Evolutionary conservation across 805 yeast species (phyloP), one percentile per base, ranked within the genome.

Genomic region (Kuraishia hungarica): DNA sequence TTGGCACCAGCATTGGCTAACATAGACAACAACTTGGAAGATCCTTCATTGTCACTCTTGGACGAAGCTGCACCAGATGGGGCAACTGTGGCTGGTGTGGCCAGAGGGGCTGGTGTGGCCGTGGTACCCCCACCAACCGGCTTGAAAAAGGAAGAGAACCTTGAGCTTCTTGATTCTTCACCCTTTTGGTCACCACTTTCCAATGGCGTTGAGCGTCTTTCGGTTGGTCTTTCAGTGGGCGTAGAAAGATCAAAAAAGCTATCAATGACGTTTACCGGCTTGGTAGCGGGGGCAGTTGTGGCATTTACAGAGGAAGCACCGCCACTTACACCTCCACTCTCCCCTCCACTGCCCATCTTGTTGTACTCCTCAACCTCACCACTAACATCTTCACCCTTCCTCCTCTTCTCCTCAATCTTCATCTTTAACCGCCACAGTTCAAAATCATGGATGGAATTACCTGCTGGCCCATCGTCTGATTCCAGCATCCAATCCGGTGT

Each of bases 391-490:
- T 75, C 80, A 4, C 81, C 82, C 51, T 76, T 73, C 60, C 74
- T 71, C 57, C 70, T 73, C 39, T 73, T 73, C 47, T 81, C 81
- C 61, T 80, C 80, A 51, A 73, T 66, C 57, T 73, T 74, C 84
- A 80, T 78, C 57, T 72, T 73, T 52, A 75, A 66, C 64, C 80
- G 80, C 86, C 86, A 82, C 57, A 71, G 74, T 62, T 82, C 87
- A 60, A 81, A 82, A 58, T 82, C 86, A 54, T 78, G 77, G 2
- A 79, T 78, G 0, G 84, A 76, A 54, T 74, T 78, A 21, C 85
- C 85, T 69, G 63, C 57, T 19, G 69, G 67, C 47, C 63, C 66
- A 53, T 67, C 70, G 67, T 76, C 55, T 10, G 35, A 62, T 62
- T 72, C 65, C 58, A 64, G 46, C 69, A 72, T 63, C 75, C 75